Base-by-base conservation (phyloP, 768 basidiomycete species). In the Chalciporus pseudorubinellus region DNA sequence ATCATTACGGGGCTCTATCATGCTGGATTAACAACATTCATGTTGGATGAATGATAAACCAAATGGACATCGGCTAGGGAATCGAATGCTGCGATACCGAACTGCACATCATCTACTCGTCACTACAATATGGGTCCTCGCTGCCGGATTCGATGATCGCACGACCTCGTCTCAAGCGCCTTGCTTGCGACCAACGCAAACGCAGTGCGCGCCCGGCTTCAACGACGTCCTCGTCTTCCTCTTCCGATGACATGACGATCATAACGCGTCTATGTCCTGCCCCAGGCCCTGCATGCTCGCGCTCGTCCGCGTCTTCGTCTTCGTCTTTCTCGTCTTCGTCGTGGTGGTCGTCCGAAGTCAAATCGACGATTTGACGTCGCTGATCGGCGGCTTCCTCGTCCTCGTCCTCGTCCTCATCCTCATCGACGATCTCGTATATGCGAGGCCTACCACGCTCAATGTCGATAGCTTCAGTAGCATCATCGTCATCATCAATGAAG, bases 401-500 rank as follows among this genome's bases (percentile, higher is more conserved):
- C 34, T 51, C 61, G 2, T 48, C 50, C 7, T 51, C 63, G 3
- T 42, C 42, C 8, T 55, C 59, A 33, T 42, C 42, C 9, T 53
- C 55, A 9, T 61, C 57, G 19, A 24, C 20, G 14, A 68, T 47
- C 39, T 70, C 64, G 31, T 62, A 58, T 46, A 68, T 64, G 29
- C 64, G 68, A 13, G 55, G 51, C 6, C 39, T 9, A 34, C 16
- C 38, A 4, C 52, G 52, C 39, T 44, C 29, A 38, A 31, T 2
- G 7, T 28, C 33, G n/a, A 11, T 42, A 18, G 44, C 45, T 7
- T 44, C 47, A 19, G 46, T 42, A 28, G 24, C 41, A 11, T 59
- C 67, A 16, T 83, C 44, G 13, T 59, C 67, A 16, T 83, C 81
- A 38, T 82, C 80, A 44, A 84, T 82, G 57, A 83, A 83, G 61